These are phyloP conservation scores for Retiboletus flavoniger DNA, from an alignment of 1,284 basidiomycete genomes.

Conservation along the genomic window DNA sequence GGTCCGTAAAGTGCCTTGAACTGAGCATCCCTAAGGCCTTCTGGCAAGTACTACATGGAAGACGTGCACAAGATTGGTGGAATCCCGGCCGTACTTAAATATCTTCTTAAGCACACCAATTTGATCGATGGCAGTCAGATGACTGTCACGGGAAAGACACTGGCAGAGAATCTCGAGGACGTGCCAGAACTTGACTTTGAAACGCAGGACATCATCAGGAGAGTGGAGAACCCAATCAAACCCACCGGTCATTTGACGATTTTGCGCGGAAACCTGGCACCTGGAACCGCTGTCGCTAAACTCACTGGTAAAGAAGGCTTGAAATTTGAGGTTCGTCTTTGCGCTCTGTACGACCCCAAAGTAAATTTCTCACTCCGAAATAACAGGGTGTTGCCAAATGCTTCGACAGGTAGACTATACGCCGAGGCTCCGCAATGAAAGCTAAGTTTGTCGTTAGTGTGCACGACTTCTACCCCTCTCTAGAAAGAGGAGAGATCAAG, in stretches of 20 bases:
- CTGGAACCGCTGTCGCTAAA: conserved; percentile 92
- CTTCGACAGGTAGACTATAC: conserved; percentile 59
- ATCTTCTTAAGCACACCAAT: conserved; percentile 83
- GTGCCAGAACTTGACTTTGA: conserved; percentile 75
- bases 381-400: conserved; percentile 68
- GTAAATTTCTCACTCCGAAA: conserved; percentile 5
- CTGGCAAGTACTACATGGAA: conserved; percentile 95
- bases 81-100: conserved; percentile 80
- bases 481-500: conserved; percentile 83
- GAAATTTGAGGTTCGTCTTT: conserved; percentile 67
- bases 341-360: neutral
- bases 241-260: conserved; percentile 90
- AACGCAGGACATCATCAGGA: conserved; percentile 82
- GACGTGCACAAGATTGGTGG: conserved; percentile 92
- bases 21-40: conserved; percentile 56
- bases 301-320: conserved; percentile 95
- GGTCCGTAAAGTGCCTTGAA: neutral
- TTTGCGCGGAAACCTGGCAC: conserved; percentile 86
- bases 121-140: conserved; percentile 89
- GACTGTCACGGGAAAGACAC: conserved; percentile 93
- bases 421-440: neutral
- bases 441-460: conserved; percentile 48
- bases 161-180: conserved; percentile 88
- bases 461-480: conserved; percentile 79
- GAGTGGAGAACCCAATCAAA: conserved; percentile 86